Conservation (phyloP, 495 filamentous ascomycete species). For the Talaromyces stipitatus region DNA sequence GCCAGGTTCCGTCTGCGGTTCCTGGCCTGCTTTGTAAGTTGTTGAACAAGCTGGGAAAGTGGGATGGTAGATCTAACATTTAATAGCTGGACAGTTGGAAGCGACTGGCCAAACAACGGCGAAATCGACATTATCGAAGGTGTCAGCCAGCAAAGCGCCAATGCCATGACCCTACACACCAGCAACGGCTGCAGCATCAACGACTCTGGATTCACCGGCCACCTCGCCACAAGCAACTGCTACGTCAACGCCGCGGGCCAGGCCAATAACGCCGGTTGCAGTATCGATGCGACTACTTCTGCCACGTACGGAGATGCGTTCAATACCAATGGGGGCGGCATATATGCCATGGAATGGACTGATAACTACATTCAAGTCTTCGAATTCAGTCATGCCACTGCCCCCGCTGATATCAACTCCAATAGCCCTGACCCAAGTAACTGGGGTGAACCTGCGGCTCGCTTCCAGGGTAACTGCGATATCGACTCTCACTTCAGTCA, state of each 20-base stretch:
- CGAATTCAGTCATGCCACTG: conserved; percentile 43
- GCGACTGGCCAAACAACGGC: conserved; percentile 59
- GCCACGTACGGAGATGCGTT: conserved; percentile 47
- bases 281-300: conserved; percentile 27
- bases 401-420: conserved; percentile 45
- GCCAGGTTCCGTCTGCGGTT: conserved; percentile 45
- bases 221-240: conserved; percentile 40
- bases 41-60: conserved; percentile 4
- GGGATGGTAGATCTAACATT: background rate
- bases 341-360: conserved; percentile 61
- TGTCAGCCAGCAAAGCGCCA: conserved; percentile 46
- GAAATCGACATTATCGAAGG: conserved; percentile 73
- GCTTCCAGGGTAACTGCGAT: conserved; percentile 53
- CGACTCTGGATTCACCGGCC: conserved; percentile 35
- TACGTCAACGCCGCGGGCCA: conserved; percentile 39
- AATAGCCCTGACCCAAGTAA: conserved; percentile 46
- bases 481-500: conserved; percentile 54
- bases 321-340: conserved; percentile 51
- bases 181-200: conserved; percentile 49
- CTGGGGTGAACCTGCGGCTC: conserved; percentile 53
- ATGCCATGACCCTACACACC: conserved; percentile 63
- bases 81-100: conserved; percentile 43
- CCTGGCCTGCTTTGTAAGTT: conserved; percentile 56
- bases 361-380: conserved; percentile 51
- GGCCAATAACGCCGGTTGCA: conserved; percentile 45